phyloP scores from a whole-genome alignment of 176 grass and related monocot species.

The Cymbopogon citratus region DNA sequence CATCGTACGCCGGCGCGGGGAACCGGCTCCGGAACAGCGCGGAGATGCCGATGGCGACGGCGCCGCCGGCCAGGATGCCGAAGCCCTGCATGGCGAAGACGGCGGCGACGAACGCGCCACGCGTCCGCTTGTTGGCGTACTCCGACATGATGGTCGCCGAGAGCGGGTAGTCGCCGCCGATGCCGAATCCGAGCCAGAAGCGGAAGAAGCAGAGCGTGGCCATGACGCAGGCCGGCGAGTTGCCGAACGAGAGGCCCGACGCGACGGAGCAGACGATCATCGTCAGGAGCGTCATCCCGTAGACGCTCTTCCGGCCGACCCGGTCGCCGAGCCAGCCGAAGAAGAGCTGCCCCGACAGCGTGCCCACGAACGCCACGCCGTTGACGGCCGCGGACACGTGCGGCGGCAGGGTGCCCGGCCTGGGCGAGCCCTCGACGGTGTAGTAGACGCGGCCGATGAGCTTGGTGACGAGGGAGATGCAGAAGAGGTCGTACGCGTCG shows the following conservation, averaged over 20 bases:
- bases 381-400: constrained; percentile 46
- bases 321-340: constrained; percentile 56
- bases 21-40: constrained; percentile 19
- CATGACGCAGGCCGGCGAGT: constrained; percentile 23
- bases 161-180: constrained; percentile 54
- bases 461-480: constrained; percentile 53
- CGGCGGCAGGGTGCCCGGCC: constrained; percentile 37
- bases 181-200: constrained; percentile 60
- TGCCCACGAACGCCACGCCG: constrained; percentile 49
- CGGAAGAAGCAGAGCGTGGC: constrained; percentile 54
- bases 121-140: constrained; percentile 67
- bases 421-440: constrained; percentile 33
- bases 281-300: constrained; percentile 41
- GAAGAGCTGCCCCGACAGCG: constrained; percentile 46
- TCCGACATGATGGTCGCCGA: constrained; percentile 74
- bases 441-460: constrained; percentile 56
- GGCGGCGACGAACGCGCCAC: constrained; percentile 65
- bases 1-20: constrained; percentile 28
- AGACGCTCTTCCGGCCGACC: constrained; percentile 40
- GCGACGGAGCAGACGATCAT: constrained; percentile 44
- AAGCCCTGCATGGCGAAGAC: constrained; percentile 83
- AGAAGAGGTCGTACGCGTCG: constrained; percentile 61
- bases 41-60: constrained; percentile 28
- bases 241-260: constrained; percentile 40
- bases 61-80: constrained; percentile 59